Conservation (phyloP, 1,139 yeast genomes). For the Pichia terricola region DNA sequence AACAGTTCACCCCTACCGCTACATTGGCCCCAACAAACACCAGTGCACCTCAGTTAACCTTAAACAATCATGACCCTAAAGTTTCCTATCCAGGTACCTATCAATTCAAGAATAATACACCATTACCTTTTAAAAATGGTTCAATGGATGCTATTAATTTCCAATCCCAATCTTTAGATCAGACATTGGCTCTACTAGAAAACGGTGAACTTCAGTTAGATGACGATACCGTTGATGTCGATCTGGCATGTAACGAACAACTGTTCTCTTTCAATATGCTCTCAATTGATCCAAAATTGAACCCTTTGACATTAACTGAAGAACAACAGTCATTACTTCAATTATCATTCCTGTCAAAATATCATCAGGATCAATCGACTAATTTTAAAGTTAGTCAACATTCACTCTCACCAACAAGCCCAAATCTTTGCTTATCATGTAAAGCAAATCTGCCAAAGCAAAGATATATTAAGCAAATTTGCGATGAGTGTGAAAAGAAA, state of each 20-base stretch:
- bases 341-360: conserved; percentile 15
- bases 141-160: conserved; percentile 4
- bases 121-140: conserved; percentile 1
- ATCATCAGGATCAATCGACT: conserved; percentile 15
- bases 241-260: conserved; percentile 14
- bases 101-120: conserved; percentile 8
- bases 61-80: not conserved
- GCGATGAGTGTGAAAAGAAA: conserved; percentile 17
- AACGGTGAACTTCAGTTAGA: conserved; percentile 10
- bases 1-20: conserved; percentile 11
- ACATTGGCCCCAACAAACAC: conserved; percentile 8
- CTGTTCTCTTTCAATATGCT: conserved; percentile 15
- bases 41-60: not conserved
- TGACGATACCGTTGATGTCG: conserved; percentile 11
- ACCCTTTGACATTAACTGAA: conserved; percentile 15
- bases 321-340: conserved; percentile 18
- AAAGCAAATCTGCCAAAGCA: conserved; percentile 6
- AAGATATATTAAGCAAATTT: conserved; percentile 15
- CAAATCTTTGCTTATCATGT: conserved; percentile 11
- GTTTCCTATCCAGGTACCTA: conserved; percentile 4
- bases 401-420: conserved; percentile 10
- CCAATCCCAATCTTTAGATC: conserved; percentile 10
- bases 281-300: conserved; percentile 17
- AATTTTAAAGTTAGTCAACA: conserved; percentile 8
- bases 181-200: conserved; percentile 11